Evolutionary conservation across 129 eudicot species (phyloP), one percentile per base, ranked within the genome.

Genomic region (Erigeron canadensis): DNA sequence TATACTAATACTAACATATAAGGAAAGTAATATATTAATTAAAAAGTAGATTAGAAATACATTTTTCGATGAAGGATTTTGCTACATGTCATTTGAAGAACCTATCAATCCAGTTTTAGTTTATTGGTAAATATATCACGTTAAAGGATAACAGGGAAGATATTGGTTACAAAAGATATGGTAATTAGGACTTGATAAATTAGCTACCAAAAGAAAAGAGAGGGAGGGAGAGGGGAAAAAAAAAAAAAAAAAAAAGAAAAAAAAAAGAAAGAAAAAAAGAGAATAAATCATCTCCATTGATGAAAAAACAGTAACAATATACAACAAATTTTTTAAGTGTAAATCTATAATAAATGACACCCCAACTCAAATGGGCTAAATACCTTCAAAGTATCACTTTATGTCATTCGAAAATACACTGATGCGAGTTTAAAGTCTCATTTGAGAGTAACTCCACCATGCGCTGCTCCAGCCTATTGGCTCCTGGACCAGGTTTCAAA

Each of bases 401-500:
- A 62, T 11, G 71, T 81, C 83, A 87, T 74, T 94, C 96, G 16
- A 57, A 68, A 34, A 86, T 60, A 58, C 99, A 94, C 28, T 82
- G 97, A 23, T 69, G 83, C 9, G 89, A 80, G 70, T 13, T 80
- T 72, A 75, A 77, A 3, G 84, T 69, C 51, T 77, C 89, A 56
- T 77, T 76, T 3, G 91, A 78, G 18, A 94, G 83, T 15, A 88
- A 77, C 71, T 80, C 75, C 69, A 90, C 85, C 45, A 94, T 69
- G 1, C 61, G 64, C 62, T 67, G 79, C 81, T 90, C 99, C 15
- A 94, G 81, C 80, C 91, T 79, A 70, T 53, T 79, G 12, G 99
- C 96, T 56, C 96, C 96, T 7, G 76, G 66, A 38, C 99, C 96
- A 10, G 99, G 97, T 56, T 85, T 86, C 81, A 94, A 74, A 71